phyloP scores from a whole-genome alignment of 2,329 filamentous ascomycete species.

The Xylaria multiplex region DNA sequence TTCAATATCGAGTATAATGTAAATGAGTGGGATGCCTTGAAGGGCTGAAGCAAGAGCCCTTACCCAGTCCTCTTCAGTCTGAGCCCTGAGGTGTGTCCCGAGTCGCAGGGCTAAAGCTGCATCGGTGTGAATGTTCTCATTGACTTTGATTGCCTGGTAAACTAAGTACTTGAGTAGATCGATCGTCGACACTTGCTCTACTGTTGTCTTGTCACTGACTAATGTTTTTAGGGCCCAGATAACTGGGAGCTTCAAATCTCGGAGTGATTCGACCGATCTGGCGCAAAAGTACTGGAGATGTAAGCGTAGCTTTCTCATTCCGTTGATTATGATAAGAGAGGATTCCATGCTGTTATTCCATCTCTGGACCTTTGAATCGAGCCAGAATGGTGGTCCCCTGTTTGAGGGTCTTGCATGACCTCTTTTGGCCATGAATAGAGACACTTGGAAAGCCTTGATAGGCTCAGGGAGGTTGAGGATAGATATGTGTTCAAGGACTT shows the following conservation, averaged over 20 bases:
- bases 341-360: not conserved
- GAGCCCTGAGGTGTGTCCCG: not conserved
- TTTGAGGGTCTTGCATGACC: not conserved
- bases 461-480: not conserved
- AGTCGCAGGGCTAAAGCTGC: not conserved
- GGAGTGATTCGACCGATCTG: not conserved
- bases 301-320: not conserved
- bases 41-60: constrained; percentile 9
- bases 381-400: not conserved
- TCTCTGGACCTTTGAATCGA: not conserved
- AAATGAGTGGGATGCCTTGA: constrained; percentile 5
- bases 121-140: not conserved
- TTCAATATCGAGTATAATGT: constrained; percentile 17
- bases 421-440: not conserved
- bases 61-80: constrained; percentile 13
- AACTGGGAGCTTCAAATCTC: constrained; percentile 10
- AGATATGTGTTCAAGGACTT: not conserved
- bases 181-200: not conserved
- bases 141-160: not conserved
- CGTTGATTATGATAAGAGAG: not conserved
- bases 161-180: not conserved
- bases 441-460: constrained; percentile 1
- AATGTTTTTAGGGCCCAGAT: constrained; percentile 16
- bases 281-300: constrained; percentile 2
- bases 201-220: not conserved